Conservation (phyloP, 163 green algal species). For the Scenedesmus sp. region DNA sequence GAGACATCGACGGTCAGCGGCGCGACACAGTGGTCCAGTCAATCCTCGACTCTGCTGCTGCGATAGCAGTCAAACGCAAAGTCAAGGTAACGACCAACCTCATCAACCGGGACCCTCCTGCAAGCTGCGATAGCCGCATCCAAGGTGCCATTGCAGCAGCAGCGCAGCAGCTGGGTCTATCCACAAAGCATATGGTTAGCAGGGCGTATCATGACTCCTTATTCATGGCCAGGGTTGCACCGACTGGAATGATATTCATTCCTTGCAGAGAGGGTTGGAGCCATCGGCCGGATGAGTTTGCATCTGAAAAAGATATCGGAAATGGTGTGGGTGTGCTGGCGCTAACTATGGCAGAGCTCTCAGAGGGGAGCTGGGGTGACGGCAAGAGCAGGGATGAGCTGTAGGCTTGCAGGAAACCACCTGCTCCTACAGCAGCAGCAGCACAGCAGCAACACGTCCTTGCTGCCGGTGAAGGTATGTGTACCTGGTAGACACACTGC, state of each 20-base stretch:
- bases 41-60: slow-evolving; percentile 64
- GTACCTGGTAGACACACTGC: too few relatives aligned
- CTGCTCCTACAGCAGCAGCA: not conserved
- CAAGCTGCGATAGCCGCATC: slow-evolving; percentile 73
- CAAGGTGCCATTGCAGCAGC: slow-evolving; percentile 66
- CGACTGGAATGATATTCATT: slow-evolving; percentile 98
- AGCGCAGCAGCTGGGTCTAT: slow-evolving; percentile 70
- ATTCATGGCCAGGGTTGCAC: slow-evolving; percentile 94
- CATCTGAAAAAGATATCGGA: slow-evolving; percentile 75
- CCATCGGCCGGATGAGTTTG: slow-evolving; percentile 95
- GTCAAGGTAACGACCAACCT: slow-evolving; percentile 69
- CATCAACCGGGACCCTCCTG: slow-evolving; percentile 93
- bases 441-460: too few relatives aligned
- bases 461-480: too few relatives aligned
- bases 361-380: slow-evolving; percentile 42
- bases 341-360: slow-evolving; percentile 83
- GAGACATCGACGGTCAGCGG: slow-evolving; percentile 87
- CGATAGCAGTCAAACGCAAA: slow-evolving; percentile 77
- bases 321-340: slow-evolving; percentile 84
- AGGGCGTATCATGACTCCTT: slow-evolving; percentile 97
- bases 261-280: slow-evolving; percentile 90
- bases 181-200: slow-evolving; percentile 87
- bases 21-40: slow-evolving; percentile 81
- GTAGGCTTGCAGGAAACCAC: not conserved
- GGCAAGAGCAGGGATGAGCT: slow-evolving; percentile 19